Base-by-base conservation (phyloP, 2,329 filamentous ascomycete genomes). In the Verticillium dahliae region DNA sequence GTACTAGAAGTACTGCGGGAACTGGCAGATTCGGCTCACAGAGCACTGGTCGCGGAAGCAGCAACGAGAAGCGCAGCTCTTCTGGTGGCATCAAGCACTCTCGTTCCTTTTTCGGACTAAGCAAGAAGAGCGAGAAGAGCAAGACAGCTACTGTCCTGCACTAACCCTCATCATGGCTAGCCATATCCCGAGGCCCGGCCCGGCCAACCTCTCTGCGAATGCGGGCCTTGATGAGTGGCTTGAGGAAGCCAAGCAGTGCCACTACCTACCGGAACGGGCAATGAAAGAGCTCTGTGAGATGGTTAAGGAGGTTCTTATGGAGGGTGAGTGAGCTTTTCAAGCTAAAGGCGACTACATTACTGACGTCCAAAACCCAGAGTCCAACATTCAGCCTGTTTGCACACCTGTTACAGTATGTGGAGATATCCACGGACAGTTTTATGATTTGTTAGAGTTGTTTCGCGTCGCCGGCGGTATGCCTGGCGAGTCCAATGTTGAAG, bases 241-340 rank as follows among this genome's bases (percentile, higher is more conserved):
- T 37, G 91, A 95, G 73, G 91, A 96, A 76, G 95, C 95, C 55
- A 97, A 97, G 78, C 90, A 95, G 76, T 98, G 95, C 80, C 95
- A 96, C 75, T 97, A 98, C 75, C 85, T 99, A 59, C 95, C 95
- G 58, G 95, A 99, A 78, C 80, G 89, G 65, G 92, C 96, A 71
- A 99, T 99, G 95, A 99, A 99, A 83, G 91, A 96, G 76, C 84
- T 99, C 57, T 99, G 95, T 75, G 95, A 99, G 80, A 96, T 96
- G 73, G 95, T 98, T 64, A 99, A 99, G 81, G 95, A 98, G 78
- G 96, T 92, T 67, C 84, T 99, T 70, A 99, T 99, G 95, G 95
- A 99, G 83, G 92, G 92, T 95, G 74, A 22, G 58, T 55, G 7
- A 27, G 18, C 18, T 41, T 9, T 15, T n/a, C 68, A 79, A 71